Conservation (phyloP, 805 yeast genomes). For the Myxozyma mucilagina region DNA sequence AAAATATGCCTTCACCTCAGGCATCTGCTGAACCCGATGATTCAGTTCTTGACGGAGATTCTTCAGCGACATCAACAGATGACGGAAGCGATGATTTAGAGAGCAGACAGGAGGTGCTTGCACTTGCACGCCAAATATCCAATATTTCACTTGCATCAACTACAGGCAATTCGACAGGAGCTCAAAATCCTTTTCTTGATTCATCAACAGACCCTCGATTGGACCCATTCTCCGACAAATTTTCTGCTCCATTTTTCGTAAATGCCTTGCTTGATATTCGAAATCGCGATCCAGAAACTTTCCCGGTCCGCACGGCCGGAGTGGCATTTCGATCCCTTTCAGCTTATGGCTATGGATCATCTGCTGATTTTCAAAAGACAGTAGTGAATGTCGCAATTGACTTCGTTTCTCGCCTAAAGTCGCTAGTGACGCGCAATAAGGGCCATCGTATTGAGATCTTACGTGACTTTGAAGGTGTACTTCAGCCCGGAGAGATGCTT, state of each 20-base stretch:
- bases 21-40: too few species aligned
- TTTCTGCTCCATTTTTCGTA: conserved; percentile 63
- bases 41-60: too few species aligned
- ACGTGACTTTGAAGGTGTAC: conserved; percentile 55
- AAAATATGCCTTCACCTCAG: too few species aligned
- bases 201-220: conserved; percentile 46
- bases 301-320: conserved; percentile 60
- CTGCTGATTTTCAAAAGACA: conserved; percentile 67
- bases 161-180: background rate
- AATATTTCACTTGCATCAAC: too few species aligned
- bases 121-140: conserved; percentile 31
- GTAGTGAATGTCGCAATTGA: conserved; percentile 49
- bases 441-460: conserved; percentile 39
- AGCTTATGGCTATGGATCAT: conserved; percentile 63
- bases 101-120: conserved; percentile 17
- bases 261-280: conserved; percentile 54
- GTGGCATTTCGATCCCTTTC: conserved; percentile 58
- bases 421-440: conserved; percentile 30
- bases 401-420: conserved; percentile 37
- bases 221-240: conserved; percentile 59
- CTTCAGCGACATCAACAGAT: too few species aligned
- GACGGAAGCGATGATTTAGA: background rate
- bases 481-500: conserved; percentile 65
- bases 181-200: conserved; percentile 27
- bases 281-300: conserved; percentile 60